Base-by-base conservation (phyloP, 768 basidiomycete genomes). In the Porphyrellus cyaneotinctus region DNA sequence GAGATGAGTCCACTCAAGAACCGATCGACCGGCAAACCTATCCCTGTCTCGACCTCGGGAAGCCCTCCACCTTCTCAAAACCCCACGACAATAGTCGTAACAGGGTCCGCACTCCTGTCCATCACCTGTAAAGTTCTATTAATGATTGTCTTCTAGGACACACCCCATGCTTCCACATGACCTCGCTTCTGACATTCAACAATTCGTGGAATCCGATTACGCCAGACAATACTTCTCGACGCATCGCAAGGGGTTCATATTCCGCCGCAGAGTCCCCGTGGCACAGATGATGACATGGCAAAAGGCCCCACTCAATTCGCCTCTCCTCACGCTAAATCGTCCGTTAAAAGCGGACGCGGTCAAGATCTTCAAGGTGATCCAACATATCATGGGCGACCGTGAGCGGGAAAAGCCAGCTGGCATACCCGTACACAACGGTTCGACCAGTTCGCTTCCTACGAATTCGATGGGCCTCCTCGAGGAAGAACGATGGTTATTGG, bases 201-300 rank as follows among this genome's bases (percentile, higher is more conserved):
- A 87, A 58, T 95, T 95, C 68, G 84, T 85, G 6, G 83, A 90
- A 63, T 87, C 87, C 0, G 87, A 91, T 33, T 97, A 88, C 66
- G 91, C 94, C 32, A 77, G 76, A 42, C 85, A 84, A 58, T 95
- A 95, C 67, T 95, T 97, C 65, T 89, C 92, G 17, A 92, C 85
- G 1, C 91, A 93, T 61, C 81, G 86, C n/a, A 88, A 84, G 9
- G 94, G 94, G 0, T 85, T 95, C 64, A 86, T 93, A 52, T 93
- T 93, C 70, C 78, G 81, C 56, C 79, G 91, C 42, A 83, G 78
- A 54, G 81, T 95, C 2, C 92, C 94, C 1, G 81, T 95, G 4
- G 84, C 78, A 22, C 85, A 91, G 63, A 80, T 95, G 72, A 93
- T 97, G 89, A 78, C 82, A 43, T 95, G 92, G 91, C 94, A 95